Base-by-base conservation (phyloP, 1,284 basidiomycete genomes). In the Coniferiporia weirii region DNA sequence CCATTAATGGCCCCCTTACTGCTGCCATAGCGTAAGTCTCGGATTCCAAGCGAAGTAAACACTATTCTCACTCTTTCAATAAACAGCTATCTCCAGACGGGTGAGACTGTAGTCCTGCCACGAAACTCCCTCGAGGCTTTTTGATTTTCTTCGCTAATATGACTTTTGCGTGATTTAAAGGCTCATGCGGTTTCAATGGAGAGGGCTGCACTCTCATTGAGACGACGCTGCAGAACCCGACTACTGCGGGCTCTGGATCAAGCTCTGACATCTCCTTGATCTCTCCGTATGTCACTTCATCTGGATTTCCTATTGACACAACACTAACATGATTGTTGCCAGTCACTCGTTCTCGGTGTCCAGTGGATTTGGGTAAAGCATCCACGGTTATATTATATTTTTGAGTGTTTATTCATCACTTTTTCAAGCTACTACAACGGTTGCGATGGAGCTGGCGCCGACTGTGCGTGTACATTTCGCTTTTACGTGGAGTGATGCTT, bases 181-280 rank as follows among this genome's bases (percentile, higher is more conserved):
- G 63, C n/a, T 20, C 32, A 1, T 66, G 65, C 40, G 61, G 63
- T 8, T 63, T 63, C 55, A 64, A 66, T 46, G 65, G 65, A 19
- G 65, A 65, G 40, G 59, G 61, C 10, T 66, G 64, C 56, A 64
- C 63, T 4, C 57, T 66, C 32, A 56, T 65, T 19, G 63, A 66
- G 56, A 64, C 62, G 5, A 64, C 63, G 7, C 61, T 66, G 20
- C 46, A 48, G 36, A 66, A 66, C 58, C 65, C 64, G 1, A 64
- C 59, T 15, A 60, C 48, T 13, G 50, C 62, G 1, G 65, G 64
- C n/a, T 61, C 63, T 22, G 61, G 63, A 1, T 66, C 65, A 4
- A 64, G 63, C 56, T 58, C 61, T 12, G 65, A 66, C 52, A 64
- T 65, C 43, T 64, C 64, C 4, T 61, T 66, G 38, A 66, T 66